Evolutionary conservation across 306 rosid species (phyloP).

Genomic region (Abrus precatorius): DNA sequence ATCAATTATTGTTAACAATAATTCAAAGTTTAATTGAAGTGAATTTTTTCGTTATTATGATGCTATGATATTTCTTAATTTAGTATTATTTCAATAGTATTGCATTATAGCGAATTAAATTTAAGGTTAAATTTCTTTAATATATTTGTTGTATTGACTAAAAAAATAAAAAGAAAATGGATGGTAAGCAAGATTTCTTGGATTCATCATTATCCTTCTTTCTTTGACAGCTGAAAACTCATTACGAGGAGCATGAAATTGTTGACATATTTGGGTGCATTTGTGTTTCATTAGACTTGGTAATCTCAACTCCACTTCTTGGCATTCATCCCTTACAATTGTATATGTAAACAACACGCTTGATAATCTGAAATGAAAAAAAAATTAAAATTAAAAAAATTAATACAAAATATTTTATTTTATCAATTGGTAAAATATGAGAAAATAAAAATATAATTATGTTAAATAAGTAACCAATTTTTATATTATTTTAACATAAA

Average conservation of each 20-base stretch:
- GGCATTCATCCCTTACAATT: neutral
- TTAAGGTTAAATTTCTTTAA: neutral
- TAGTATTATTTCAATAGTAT: conserved; percentile 3
- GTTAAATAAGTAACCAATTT: neutral
- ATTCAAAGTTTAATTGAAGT: neutral
- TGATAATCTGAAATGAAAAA: too few species aligned
- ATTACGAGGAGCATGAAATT: conserved; percentile 44
- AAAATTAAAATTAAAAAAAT: too few species aligned
- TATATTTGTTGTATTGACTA: neutral
- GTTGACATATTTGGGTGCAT: conserved; percentile 44
- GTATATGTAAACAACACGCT: too few species aligned
- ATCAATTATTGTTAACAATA: neutral
- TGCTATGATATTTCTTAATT: neutral
- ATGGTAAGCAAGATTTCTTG: conserved; percentile 1
- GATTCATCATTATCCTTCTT: conserved; percentile 19
- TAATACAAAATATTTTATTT: too few species aligned
- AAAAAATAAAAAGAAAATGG: neutral
- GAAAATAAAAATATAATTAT: too few species aligned
- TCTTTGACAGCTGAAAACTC: conserved; percentile 6
- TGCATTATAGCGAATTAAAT: neutral
- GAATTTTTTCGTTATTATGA: neutral
- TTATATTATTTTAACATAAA: too few species aligned
- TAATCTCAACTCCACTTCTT: neutral
- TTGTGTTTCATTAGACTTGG: conserved; percentile 13
- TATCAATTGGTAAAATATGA: neutral